phyloP scores from a whole-genome alignment of 129 eudicot species.

The Saposhnikovia divaricata region DNA sequence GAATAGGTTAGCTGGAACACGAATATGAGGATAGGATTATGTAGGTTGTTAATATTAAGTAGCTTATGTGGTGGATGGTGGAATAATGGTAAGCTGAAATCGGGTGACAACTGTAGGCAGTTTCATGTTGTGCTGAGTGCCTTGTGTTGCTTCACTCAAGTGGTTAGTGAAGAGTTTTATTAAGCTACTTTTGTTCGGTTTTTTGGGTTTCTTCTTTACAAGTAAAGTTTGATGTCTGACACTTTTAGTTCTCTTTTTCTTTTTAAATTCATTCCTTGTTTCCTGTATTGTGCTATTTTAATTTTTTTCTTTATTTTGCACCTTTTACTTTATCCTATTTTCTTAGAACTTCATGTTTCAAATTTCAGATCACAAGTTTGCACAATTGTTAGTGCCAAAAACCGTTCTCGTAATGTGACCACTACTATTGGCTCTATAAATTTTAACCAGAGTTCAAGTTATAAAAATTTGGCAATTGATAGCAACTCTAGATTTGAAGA shows the following conservation, averaged over 20 bases:
- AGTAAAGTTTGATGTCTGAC: not conserved
- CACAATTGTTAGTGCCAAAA: slow-evolving; percentile 18
- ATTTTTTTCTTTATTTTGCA: not conserved
- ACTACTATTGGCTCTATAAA: slow-evolving; percentile 20
- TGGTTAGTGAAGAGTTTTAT: not conserved
- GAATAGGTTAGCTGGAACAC: not conserved
- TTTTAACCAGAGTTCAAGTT: slow-evolving; percentile 28
- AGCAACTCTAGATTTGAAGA: slow-evolving; percentile 16
- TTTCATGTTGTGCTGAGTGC: not conserved
- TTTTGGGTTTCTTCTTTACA: not conserved
- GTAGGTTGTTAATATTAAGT: not conserved
- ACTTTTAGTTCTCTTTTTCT: not conserved
- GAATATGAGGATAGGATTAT: not conserved
- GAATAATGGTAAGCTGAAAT: not conserved
- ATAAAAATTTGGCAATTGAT: slow-evolving; percentile 19
- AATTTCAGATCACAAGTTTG: slow-evolving; percentile 49
- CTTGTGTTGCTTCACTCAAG: not conserved
- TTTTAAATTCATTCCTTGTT: not conserved
- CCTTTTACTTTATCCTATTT: slow-evolving; percentile 2
- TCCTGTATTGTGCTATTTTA: not conserved
- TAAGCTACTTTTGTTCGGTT: not conserved
- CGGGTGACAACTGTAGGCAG: not conserved
- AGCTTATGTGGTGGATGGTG: not conserved
- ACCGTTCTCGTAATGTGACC: slow-evolving; percentile 14
- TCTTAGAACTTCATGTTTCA: not conserved